phyloP scores from a whole-genome alignment of 2,329 filamentous ascomycete genomes.

The Coniochaeta ligniaria region DNA sequence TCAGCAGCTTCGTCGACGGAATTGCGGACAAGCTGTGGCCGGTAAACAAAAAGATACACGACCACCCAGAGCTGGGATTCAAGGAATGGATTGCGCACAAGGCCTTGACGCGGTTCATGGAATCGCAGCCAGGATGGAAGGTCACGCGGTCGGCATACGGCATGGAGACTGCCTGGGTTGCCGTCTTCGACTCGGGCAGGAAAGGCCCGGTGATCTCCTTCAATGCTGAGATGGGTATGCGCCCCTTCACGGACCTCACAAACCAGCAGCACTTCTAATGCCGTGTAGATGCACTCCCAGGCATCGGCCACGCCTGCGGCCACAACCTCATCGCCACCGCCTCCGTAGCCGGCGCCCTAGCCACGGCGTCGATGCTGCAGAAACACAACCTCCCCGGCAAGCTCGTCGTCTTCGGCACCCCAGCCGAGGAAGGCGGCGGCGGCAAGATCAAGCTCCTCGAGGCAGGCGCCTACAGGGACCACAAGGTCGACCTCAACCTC shows the following conservation, averaged over 20 bases:
- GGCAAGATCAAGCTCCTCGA: constrained; percentile 40
- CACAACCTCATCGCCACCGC: constrained; percentile 47
- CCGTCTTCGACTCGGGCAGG: constrained; percentile 36
- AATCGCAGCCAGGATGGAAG: constrained; percentile 34
- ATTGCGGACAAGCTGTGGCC: constrained; percentile 31
- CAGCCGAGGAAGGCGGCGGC: constrained; percentile 44
- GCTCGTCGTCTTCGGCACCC: constrained; percentile 41
- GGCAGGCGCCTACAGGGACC: constrained; percentile 33
- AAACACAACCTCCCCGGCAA: constrained; percentile 32
- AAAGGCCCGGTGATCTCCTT: constrained; percentile 38
- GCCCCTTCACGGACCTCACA: background rate
- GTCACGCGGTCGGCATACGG: constrained; percentile 44
- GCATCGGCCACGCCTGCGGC: constrained; percentile 45
- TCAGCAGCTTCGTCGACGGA: constrained; percentile 29
- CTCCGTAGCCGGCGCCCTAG: constrained; percentile 38
- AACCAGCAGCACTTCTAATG: background rate
- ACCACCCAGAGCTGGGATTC: constrained; percentile 41
- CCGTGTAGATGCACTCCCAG: constrained; percentile 36
- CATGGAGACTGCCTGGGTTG: constrained; percentile 45
- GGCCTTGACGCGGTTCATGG: constrained; percentile 39
- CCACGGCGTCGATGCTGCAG: constrained; percentile 35
- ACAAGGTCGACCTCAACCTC: constrained; percentile 28
- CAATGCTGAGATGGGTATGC: constrained; percentile 37
- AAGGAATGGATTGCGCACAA: constrained; percentile 42
- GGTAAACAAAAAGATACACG: constrained; percentile 42